Percentiles rank a stretch among this genome's conserved stretches.
phyloP scores from a whole-genome alignment of 148 eudicot species.

The Oxyria digyna region DNA sequence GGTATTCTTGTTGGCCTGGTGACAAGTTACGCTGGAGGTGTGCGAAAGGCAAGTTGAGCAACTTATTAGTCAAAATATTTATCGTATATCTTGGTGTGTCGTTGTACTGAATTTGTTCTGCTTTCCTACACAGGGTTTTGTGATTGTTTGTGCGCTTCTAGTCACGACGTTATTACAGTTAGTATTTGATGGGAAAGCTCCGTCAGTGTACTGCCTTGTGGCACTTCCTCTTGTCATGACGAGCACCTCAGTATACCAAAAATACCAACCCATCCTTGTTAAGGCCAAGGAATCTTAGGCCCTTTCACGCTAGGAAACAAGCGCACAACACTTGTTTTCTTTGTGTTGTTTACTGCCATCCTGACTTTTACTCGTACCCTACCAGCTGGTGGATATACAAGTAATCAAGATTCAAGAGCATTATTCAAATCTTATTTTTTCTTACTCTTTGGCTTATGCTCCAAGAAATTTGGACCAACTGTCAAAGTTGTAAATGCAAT shows the following conservation, averaged over 20 bases:
- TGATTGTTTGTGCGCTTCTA: conserved; percentile 89
- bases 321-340: too few relatives aligned
- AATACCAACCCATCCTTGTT: conserved; percentile 64
- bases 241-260: conserved; percentile 86
- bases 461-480: too few relatives aligned
- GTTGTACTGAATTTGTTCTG: conserved; percentile 1
- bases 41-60: conserved; percentile 61
- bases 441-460: too few relatives aligned
- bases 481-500: too few relatives aligned
- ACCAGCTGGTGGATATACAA: too few relatives aligned
- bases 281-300: conserved; percentile 64
- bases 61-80: neutral
- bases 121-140: conserved; percentile 67
- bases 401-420: too few relatives aligned
- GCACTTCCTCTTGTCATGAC: conserved; percentile 79
- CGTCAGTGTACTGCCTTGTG: conserved; percentile 72
- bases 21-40: conserved; percentile 89
- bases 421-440: too few relatives aligned
- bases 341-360: too few relatives aligned
- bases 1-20: conserved; percentile 98
- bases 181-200: conserved; percentile 76
- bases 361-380: too few relatives aligned
- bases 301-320: too few relatives aligned
- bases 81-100: neutral
- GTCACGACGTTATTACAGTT: conserved; percentile 89